phyloP scores from a whole-genome alignment of 2,329 filamentous ascomycete species.

The Talaromyces atroroseus region DNA sequence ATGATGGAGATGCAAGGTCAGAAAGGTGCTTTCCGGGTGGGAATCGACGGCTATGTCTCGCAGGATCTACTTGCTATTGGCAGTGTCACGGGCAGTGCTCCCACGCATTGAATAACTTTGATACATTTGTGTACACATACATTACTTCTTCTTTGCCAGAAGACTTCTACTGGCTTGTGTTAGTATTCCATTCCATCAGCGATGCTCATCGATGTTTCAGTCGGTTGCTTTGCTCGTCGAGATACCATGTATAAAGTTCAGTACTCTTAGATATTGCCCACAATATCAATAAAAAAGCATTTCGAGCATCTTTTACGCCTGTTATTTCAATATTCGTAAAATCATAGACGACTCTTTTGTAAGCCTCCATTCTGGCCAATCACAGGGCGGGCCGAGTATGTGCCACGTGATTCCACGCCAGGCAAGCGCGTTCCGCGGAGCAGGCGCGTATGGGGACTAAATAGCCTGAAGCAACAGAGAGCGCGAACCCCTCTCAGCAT shows the following conservation, averaged over 20 bases:
- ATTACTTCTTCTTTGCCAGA: not conserved
- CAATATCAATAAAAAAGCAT: too few relatives aligned
- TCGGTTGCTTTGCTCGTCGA: not conserved
- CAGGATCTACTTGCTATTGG: slow-evolving; percentile 31
- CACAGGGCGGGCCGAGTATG: not conserved
- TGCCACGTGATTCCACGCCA: slow-evolving; percentile 1
- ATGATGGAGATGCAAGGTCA: slow-evolving; percentile 32
- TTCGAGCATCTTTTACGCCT: too few relatives aligned
- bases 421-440: slow-evolving; percentile 3
- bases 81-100: slow-evolving; percentile 14
- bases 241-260: not conserved
- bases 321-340: too few relatives aligned
- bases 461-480: not conserved
- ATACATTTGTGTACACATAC: not conserved
- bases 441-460: slow-evolving; percentile 4
- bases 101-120: not conserved
- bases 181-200: not conserved
- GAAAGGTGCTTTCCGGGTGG: slow-evolving; percentile 32
- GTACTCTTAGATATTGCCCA: too few relatives aligned
- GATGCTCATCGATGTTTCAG: not conserved
- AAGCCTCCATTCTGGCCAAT: not conserved
- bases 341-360: too few relatives aligned
- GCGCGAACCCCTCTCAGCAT: slow-evolving; percentile 11
- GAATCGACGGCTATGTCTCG: slow-evolving; percentile 32
- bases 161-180: not conserved